A percentile compares a stretch with the other conserved stretches of the same genome.
Evolutionary conservation across 768 basidiomycete genomes (phyloP).

Genomic region (Rhodotorula toruloides): DNA sequence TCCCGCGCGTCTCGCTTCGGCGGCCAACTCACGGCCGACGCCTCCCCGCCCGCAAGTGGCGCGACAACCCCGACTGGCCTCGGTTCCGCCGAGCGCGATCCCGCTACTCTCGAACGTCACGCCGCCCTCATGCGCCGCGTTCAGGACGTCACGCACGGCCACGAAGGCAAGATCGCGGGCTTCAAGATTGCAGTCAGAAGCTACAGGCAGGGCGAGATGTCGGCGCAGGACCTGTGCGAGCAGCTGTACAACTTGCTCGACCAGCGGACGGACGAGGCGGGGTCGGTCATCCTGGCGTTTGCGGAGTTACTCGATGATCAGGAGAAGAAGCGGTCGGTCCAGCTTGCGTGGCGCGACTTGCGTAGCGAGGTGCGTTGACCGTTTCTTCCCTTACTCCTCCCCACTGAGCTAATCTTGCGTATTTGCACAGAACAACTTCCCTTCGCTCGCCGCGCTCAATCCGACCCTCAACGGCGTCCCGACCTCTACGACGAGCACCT

Average conservation of each 20-base stretch:
- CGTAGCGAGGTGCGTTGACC: constrained; percentile 63
- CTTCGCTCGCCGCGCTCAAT: constrained; percentile 30
- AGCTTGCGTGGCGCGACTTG: constrained; percentile 76
- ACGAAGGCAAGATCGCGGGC: constrained; percentile 47
- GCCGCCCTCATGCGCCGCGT: constrained; percentile 62
- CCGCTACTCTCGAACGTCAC: constrained; percentile 52
- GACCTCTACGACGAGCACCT: constrained; percentile 8
- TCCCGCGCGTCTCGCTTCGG: constrained; percentile 14
- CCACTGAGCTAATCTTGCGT: neutral
- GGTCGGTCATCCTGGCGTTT: constrained; percentile 57
- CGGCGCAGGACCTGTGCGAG: constrained; percentile 75
- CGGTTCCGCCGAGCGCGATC: neutral
- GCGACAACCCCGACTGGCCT: constrained; percentile 3
- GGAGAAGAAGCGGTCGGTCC: constrained; percentile 71
- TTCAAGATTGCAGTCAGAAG: constrained; percentile 56
- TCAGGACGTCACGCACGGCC: constrained; percentile 45
- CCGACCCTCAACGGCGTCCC: constrained; percentile 28
- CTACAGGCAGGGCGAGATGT: constrained; percentile 69
- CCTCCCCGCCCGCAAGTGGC: neutral
- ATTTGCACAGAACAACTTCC: constrained; percentile 28
- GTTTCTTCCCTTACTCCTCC: neutral
- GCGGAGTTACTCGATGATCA: constrained; percentile 76
- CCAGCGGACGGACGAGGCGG: constrained; percentile 64
- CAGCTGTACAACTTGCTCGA: constrained; percentile 79
- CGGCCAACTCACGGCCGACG: constrained; percentile 16